Evolutionary conservation across 2,329 filamentous ascomycete species (phyloP), one percentile per base, ranked within the genome.

Genomic region (Colletotrichum destructivum): DNA sequence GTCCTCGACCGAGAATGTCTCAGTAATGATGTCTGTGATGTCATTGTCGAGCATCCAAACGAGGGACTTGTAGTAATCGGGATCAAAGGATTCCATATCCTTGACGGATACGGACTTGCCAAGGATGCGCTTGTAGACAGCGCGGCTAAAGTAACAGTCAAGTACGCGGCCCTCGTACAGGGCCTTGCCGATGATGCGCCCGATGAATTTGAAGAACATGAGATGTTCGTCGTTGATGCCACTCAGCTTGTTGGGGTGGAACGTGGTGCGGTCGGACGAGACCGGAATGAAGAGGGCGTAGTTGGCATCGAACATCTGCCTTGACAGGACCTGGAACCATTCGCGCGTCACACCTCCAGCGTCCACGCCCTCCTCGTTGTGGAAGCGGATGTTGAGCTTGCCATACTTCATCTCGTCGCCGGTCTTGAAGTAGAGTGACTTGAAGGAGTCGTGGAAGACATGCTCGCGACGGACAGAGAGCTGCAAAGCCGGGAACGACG

Each of bases 121-220:
- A 38, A 99, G 90, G 75, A 99, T 98, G 76, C 94, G 93, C 86
- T 98, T 98, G 88, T 99, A 99, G 62, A 99, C 96, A 16, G 97
- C 97, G 79, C 96, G 92, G 84, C 96, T 98, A 86, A 99, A 99
- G 87, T 98, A 97, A 82, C 96, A 99, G 82, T 99, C 96, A 40
- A 99, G 91, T 46, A 99, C 91, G 68, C 96, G 93, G 56, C 94
- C 94, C 84, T 99, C 97, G 81, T 98, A 99, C 60, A 99, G 88
- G 47, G 96, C 96, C 84, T 99, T 99, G 78, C 96, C 97, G 76
- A 99, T 99, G 82, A 99, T 95, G 61, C 96, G 94, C 52, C 96
- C 96, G 78, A 99, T 98, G 84, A 99, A 99, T 81, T 98, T 98
- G 90, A 99, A 99, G 89, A 98, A 99, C 86, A 94, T 91, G 71